Base-by-base conservation (phyloP, 1,284 basidiomycete genomes). In the Boletus chippewaensis region DNA sequence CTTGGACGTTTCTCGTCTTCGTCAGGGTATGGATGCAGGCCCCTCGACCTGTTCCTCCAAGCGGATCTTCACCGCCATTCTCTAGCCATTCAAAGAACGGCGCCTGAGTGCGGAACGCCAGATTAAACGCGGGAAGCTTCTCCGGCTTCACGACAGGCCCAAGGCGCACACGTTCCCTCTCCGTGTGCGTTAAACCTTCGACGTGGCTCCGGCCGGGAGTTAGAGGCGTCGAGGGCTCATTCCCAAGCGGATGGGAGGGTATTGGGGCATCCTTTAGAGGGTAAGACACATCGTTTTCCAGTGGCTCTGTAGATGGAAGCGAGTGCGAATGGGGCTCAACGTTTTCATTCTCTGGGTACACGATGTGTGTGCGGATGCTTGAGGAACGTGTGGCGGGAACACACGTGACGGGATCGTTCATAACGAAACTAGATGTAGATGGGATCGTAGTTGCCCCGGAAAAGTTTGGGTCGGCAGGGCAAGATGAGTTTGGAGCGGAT, bases 11-110 rank as follows among this genome's bases (percentile, higher is more conserved):
- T 34, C 16, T 16, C 9, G 13, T 45, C 22, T 4, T 31, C 16
- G 34, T 32, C 20, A 18, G 5, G 12, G 15, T 20, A 28, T n/a
- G 42, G 34, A 31, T 31, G n/a, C 52, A 36, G 12, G 64, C 57
- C 0, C 56, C 51, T 31, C 43, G 32, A 5, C 67, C 64, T 0
- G 54, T 59, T 18, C 64, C 57, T 26, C 59, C 57, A 1, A 65
- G 54, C 0, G 45, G 52, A 15, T 69, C 67, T 41, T 52, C 16
- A 9, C 64, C 67, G 44, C 73, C 73, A 12, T 75, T 76, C 57
- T 81, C 80, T 5, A 82, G 63, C 80, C 80, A 82, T 7, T 70
- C 72, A 50, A 82, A 82, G 54, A 72, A 82, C 0, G 73, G 73
- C 15, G 64, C 70, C 9, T 59, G 50, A 15, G 71, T 72, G 4